Base-by-base conservation (phyloP, 805 yeast species). In the Yarrowia osloensis region DNA sequence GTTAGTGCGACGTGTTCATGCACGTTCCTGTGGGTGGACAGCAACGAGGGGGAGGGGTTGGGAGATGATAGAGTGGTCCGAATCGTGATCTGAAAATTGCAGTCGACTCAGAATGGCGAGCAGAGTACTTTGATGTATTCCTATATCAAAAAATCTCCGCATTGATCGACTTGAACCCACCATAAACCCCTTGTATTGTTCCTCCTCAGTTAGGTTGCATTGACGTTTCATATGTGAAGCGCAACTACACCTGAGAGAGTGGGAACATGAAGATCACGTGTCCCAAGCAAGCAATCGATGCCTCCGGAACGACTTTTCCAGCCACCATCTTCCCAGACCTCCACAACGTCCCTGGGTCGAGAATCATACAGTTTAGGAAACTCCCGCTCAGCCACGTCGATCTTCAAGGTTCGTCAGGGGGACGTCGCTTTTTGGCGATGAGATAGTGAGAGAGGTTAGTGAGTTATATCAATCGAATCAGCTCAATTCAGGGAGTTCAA, bases 1-100 rank as follows among this genome's bases (percentile, higher is more conserved):
- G 55, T 42, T 44, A 24, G 44, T 22, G 42, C 59, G 63, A 55
- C 63, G 63, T 55, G 63, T 55, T 31, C 63, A 55, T 39, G 63
- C 47, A 55, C 5, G 33, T 12, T 3, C 21, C 13, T 35, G 39
- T n/a, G 21, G 21, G 21, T n/a, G 19, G 21, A 8, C 42, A 15
- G 2, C 21, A 13, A 2, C 11, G 21, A 17, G 29, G 11, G n/a
- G n/a, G 29, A 2, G 12, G 4, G 4, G 15, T 6, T 24, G 3
- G 29, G 1, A n/a, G 37, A 15, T 11, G 19, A 29, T 17, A 17
- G 37, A 24, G 52, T 26, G 21, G 33, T 2, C 22, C 4, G 26
- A 28, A 17, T n/a, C 5, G 5, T 19, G 24, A 40, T 40, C 44
- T 8, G 24, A 19, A 40, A 19, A 9, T 15, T 24, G 19, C 19